Evolutionary conservation across 257 asterid genomes (phyloP).

Genomic region (Solanum phureja): DNA sequence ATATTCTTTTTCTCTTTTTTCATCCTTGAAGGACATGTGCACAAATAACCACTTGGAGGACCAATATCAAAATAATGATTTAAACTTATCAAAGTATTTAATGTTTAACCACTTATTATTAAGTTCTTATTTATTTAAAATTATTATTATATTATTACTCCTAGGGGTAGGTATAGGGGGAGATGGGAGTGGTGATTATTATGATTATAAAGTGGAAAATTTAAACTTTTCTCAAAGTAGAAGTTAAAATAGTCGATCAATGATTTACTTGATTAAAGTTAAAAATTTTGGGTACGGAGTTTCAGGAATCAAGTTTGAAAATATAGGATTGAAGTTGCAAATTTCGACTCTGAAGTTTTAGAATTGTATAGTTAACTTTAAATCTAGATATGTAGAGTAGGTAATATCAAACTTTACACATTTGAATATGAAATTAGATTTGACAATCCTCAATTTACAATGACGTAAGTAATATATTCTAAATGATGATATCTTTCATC

Average conservation of each 20-base stretch:
- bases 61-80: not conserved
- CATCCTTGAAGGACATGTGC: not conserved
- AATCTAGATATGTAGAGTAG: not conserved
- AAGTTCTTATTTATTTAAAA: not conserved
- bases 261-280: not conserved
- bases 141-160: not conserved
- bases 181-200: too few relatives aligned
- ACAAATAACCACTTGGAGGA: not conserved
- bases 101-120: not conserved
- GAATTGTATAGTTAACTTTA: not conserved
- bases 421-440: not conserved
- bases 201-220: too few relatives aligned
- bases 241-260: not conserved
- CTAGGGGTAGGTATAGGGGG: not conserved
- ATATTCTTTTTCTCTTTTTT: not conserved
- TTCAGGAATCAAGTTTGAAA: not conserved
- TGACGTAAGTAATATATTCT: not conserved
- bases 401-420: not conserved
- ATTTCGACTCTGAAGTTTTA: too few relatives aligned
- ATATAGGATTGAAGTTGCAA: not conserved
- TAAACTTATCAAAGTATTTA: not conserved
- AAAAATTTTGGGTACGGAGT: not conserved
- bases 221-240: too few relatives aligned
- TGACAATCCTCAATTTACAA: not conserved
- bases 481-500: not conserved